phyloP scores from a whole-genome alignment of 164 flowering plant species.

The Stephania cephalantha region DNA sequence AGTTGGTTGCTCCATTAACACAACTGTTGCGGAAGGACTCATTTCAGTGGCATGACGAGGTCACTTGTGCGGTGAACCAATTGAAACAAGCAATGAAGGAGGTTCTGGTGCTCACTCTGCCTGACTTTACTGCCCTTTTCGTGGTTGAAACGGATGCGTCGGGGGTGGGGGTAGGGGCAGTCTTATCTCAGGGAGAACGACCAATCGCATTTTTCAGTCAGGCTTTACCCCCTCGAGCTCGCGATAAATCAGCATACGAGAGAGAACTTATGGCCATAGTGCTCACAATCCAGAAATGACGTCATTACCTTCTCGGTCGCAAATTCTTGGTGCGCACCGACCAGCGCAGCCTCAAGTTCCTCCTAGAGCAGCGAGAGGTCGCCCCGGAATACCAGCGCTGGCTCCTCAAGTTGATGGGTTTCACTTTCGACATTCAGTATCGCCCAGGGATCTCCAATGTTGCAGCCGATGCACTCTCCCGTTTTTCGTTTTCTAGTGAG shows the following conservation, averaged over 20 bases:
- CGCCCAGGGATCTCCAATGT: too few species aligned
- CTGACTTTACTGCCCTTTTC: conserved; percentile 9
- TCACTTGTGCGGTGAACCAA: not conserved
- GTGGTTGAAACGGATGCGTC: conserved; percentile 1
- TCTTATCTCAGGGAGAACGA: not conserved
- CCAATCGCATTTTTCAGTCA: conserved; percentile 1
- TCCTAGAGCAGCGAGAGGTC: too few species aligned
- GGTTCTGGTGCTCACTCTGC: conserved; percentile 2
- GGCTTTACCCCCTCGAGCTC: not conserved
- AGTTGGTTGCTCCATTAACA: conserved; percentile 1
- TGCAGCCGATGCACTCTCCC: too few species aligned
- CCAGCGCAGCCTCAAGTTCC: not conserved
- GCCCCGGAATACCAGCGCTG: too few species aligned
- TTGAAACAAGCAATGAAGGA: conserved; percentile 8
- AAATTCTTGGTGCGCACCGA: conserved; percentile 5
- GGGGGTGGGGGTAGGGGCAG: not conserved
- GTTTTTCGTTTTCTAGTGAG: too few species aligned
- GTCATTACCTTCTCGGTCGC: not conserved
- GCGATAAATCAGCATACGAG: not conserved
- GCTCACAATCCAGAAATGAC: not conserved
- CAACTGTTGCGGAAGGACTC: not conserved
- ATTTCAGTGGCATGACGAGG: conserved; percentile 5
- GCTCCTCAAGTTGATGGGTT: too few species aligned
- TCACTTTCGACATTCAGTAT: too few species aligned
- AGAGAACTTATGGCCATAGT: not conserved